Evolutionary conservation across 805 yeast genomes (phyloP), one percentile per base, ranked within the genome.

Genomic region (Saccharomyces cerevisiae): DNA sequence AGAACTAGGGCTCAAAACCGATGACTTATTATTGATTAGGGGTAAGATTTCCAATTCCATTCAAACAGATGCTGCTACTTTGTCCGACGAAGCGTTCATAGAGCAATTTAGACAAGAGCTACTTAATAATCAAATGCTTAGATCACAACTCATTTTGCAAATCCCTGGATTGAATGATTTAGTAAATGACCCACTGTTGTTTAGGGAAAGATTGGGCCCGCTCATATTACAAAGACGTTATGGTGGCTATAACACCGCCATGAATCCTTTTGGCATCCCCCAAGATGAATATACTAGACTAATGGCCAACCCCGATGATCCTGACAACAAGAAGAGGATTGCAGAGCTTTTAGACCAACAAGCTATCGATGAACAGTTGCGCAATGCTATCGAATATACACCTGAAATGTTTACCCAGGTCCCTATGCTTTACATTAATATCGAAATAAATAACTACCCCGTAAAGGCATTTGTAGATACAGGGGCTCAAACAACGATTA

Each of bases 381-480:
- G 81, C 48, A 76, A 81, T 58, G 98, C 99, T 0, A 76, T 83
- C 67, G 97, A 91, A 55, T 83, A 84, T 52, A 82, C 92, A 4
- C 99, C 99, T 0, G 99, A 94, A 68, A 78, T 87, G 41, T 94
- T 94, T 71, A 84, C 90, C 0, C 70, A 79, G 0, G 95, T 92
- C 2, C 80, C 80, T 31, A 90, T 94, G 96, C 77, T 94, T 43
- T 92, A 85, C 70, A 82, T 94, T 14, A 77, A 83, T 53, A 76
- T 89, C 46, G 84, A 81, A 59, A 85, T 92, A 41, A 91, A 94
- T 63, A 92, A 94, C 1, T 76, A 78, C 48, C 83, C 84, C 24
- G 85, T 90, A 2, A 88, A 88, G 67, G 98, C 98, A 0, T 89
- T 94, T 73, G 96, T 94, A 4, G 99, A 94, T 68, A 83, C 97